These are phyloP conservation scores for Athelia psychrophila DNA, from an alignment of 1,284 basidiomycete genomes.

Conservation along the genomic window DNA sequence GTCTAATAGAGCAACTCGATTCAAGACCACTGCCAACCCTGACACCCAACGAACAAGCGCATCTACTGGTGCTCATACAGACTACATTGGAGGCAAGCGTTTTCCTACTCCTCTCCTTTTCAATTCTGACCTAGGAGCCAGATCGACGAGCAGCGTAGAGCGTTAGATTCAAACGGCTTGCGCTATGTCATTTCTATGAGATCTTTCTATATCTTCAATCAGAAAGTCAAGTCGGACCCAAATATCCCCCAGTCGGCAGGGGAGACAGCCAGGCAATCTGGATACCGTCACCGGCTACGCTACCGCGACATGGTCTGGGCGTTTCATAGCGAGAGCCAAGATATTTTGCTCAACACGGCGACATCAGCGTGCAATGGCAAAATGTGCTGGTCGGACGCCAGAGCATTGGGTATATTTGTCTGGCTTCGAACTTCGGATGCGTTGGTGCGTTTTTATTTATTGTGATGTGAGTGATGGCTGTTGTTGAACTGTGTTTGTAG, in stretches of 20 bases:
- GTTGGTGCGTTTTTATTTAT: conserved; percentile 51
- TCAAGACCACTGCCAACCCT: conserved; percentile 65
- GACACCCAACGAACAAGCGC: conserved; percentile 73
- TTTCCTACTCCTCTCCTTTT: background rate
- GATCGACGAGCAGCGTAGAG: conserved; percentile 84
- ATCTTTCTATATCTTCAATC: conserved; percentile 77
- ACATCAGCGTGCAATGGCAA: conserved; percentile 73
- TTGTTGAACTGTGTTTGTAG: conserved; percentile 33
- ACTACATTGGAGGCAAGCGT: conserved; percentile 76
- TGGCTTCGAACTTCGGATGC: conserved; percentile 82
- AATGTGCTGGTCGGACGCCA: conserved; percentile 87
- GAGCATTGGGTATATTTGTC: conserved; percentile 81
- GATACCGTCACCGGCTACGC: conserved; percentile 69
- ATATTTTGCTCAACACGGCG: conserved; percentile 73
- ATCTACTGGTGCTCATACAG: conserved; percentile 79
- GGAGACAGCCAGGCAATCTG: conserved; percentile 37
- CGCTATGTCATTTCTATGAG: conserved; percentile 90
- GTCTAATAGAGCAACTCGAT: conserved; percentile 66
- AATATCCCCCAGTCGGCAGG: conserved; percentile 40
- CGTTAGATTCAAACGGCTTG: conserved; percentile 86
- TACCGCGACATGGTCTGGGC: conserved; percentile 96
- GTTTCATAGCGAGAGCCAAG: conserved; percentile 91
- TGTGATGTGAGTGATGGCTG: conserved; percentile 1
- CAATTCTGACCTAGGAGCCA: conserved; percentile 27
- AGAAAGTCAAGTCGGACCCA: conserved; percentile 45